A percentile compares a stretch with the other conserved stretches of the same genome.
These are phyloP conservation scores for Amphirosellinia nigrospora DNA, from an alignment of 495 filamentous ascomycete genomes.

Conservation along the genomic window DNA sequence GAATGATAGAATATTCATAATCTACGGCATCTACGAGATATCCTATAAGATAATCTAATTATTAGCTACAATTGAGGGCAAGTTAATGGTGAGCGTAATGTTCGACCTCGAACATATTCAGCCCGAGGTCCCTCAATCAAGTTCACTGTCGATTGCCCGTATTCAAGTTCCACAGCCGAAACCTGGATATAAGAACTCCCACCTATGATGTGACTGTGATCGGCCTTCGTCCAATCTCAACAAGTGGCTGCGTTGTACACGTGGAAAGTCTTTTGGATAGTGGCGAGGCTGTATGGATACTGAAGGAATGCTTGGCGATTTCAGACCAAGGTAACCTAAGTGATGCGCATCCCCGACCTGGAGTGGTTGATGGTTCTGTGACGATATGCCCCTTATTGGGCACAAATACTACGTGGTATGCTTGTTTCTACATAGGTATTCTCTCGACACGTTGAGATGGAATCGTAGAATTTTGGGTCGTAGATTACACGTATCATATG, in stretches of 20 bases:
- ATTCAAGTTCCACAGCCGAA: neutral
- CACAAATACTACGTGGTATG: too few relatives aligned
- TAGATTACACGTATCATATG: neutral
- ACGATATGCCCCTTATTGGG: too few relatives aligned
- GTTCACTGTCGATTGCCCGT: neutral
- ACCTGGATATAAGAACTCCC: neutral
- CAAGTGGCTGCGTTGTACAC: neutral
- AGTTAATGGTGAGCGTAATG: neutral
- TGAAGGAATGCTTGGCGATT: neutral
- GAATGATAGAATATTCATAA: neutral
- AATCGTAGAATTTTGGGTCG: neutral
- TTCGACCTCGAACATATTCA: neutral
- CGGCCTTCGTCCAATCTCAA: neutral
- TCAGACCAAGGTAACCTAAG: neutral
- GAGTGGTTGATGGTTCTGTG: too few relatives aligned
- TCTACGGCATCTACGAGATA: neutral
- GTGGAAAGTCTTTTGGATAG: neutral
- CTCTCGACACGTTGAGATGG: neutral
- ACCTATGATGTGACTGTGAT: neutral
- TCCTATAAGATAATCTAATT: neutral
- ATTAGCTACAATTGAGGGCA: neutral
- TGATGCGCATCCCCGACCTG: slow-evolving; percentile 26
- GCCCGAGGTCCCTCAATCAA: neutral
- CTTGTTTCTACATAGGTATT: too few relatives aligned
- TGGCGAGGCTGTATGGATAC: neutral